phyloP scores from a whole-genome alignment of 108 stramenopile species.

The Cylindrotheca closterium region DNA sequence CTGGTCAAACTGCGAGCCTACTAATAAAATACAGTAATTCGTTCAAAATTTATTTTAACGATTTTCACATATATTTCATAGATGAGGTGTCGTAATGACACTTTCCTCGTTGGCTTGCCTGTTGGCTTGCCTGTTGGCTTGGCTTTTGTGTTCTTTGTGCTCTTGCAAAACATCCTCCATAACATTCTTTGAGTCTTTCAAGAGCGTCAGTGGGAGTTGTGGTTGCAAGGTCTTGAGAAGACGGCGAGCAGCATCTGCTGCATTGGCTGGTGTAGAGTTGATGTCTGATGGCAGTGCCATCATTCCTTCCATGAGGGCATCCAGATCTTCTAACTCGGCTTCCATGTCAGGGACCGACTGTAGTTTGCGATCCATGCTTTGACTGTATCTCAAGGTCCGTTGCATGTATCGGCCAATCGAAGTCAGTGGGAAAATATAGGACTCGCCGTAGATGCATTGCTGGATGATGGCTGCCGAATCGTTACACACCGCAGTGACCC shows the following conservation, averaged over 20 bases:
- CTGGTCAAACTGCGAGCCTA: too few relatives aligned
- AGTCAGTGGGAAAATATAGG: constrained; percentile 50
- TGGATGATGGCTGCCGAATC: constrained; percentile 59
- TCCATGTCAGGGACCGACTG: constrained; percentile 5
- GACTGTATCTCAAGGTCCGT: constrained; percentile 9
- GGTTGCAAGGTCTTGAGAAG: constrained; percentile 6
- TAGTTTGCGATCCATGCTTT: not conserved
- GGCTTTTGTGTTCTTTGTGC: too few relatives aligned
- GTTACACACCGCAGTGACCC: constrained; percentile 57
- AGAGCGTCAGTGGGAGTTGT: too few relatives aligned
- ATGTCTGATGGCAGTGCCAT: constrained; percentile 13
- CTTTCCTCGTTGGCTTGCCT: too few relatives aligned
- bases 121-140: too few relatives aligned
- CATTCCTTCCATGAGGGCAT: constrained; percentile 11
- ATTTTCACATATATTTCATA: too few relatives aligned
- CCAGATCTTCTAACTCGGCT: constrained; percentile 8
- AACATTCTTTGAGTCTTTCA: too few relatives aligned
- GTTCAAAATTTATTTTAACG: too few relatives aligned
- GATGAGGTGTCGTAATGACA: too few relatives aligned
- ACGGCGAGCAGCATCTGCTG: constrained; percentile 8
- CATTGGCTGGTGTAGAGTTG: constrained; percentile 13
- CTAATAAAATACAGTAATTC: too few relatives aligned
- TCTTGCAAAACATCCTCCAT: too few relatives aligned
- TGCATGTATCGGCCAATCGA: constrained; percentile 47
- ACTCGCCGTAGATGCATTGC: constrained; percentile 33